Conservation (phyloP, 306 rosid species). For the Hylodesmum podocarpum region DNA sequence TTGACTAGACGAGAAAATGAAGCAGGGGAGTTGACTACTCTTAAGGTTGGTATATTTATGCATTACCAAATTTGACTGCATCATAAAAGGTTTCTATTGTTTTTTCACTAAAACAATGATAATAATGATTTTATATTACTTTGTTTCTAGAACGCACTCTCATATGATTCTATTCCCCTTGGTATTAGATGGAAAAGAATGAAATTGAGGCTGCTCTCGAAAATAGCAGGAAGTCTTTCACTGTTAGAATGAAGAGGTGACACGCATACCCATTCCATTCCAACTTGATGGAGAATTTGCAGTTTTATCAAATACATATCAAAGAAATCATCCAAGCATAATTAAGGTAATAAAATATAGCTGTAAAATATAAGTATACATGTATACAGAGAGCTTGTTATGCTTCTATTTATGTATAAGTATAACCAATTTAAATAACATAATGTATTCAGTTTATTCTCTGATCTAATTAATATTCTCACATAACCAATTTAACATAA, state of each 20-base stretch:
- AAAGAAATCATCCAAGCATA: slow-evolving; percentile 39
- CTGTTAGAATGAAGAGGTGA: slow-evolving; percentile 30
- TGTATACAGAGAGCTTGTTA: not conserved
- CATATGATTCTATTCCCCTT: not conserved
- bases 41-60: slow-evolving; percentile 54
- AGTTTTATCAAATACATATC: slow-evolving; percentile 29
- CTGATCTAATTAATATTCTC: too few relatives aligned
- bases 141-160: slow-evolving; percentile 1
- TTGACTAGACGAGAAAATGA: slow-evolving; percentile 46
- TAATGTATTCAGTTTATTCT: too few relatives aligned
- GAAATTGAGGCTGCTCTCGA: slow-evolving; percentile 63
- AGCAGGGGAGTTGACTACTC: slow-evolving; percentile 42
- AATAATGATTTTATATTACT: too few relatives aligned
- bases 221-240: slow-evolving; percentile 38
- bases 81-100: too few relatives aligned
- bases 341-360: slow-evolving; percentile 36
- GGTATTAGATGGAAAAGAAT: slow-evolving; percentile 60
- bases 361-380: not conserved
- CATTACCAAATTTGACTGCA: not conserved
- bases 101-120: too few relatives aligned
- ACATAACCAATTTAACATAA: not conserved
- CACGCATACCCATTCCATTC: not conserved
- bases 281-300: slow-evolving; percentile 19
- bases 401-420: not conserved
- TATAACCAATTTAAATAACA: too few relatives aligned